A percentile compares a stretch with the other conserved stretches of the same genome.
These are phyloP conservation scores for Tolypocladium sp. DNA, from an alignment of 2,329 filamentous ascomycete species.

Conservation along the genomic window DNA sequence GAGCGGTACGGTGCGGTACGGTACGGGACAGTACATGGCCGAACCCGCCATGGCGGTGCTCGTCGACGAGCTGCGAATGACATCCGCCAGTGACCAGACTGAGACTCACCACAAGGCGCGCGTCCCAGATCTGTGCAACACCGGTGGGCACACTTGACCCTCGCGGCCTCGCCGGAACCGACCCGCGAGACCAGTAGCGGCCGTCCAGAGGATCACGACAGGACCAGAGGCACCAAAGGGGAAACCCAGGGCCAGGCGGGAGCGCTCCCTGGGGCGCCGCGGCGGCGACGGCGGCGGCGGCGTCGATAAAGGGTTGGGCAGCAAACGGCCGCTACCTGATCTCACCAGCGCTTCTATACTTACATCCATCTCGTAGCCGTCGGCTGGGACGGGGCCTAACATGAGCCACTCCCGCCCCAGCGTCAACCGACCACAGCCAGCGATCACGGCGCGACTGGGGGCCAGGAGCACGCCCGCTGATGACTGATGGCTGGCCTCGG, in stretches of 20 bases:
- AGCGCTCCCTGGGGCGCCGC: not conserved
- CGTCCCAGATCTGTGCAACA: conserved; percentile 1
- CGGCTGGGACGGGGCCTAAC: not conserved
- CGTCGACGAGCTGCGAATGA: not conserved
- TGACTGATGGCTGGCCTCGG: not conserved
- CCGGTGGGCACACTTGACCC: not conserved
- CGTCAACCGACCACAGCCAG: not conserved
- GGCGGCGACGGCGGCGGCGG: not conserved
- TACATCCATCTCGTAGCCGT: not conserved
- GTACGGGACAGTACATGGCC: not conserved
- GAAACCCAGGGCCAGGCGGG: not conserved
- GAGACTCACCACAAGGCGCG: not conserved
- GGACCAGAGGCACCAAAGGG: not conserved
- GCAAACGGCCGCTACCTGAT: conserved; percentile 7
- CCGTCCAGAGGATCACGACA: not conserved
- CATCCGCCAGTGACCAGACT: not conserved
- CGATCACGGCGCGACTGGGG: not conserved
- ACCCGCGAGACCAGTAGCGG: conserved; percentile 2
- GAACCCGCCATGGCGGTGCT: not conserved
- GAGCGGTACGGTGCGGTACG: not conserved
- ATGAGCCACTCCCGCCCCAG: not conserved
- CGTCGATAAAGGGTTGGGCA: conserved; percentile 8
- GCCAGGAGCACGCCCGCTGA: not conserved
- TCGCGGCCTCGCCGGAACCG: conserved; percentile 3
- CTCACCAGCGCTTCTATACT: not conserved